phyloP scores from a whole-genome alignment of 2,329 filamentous ascomycete genomes.

The Pseudopyrenochaeta lycopersici region DNA sequence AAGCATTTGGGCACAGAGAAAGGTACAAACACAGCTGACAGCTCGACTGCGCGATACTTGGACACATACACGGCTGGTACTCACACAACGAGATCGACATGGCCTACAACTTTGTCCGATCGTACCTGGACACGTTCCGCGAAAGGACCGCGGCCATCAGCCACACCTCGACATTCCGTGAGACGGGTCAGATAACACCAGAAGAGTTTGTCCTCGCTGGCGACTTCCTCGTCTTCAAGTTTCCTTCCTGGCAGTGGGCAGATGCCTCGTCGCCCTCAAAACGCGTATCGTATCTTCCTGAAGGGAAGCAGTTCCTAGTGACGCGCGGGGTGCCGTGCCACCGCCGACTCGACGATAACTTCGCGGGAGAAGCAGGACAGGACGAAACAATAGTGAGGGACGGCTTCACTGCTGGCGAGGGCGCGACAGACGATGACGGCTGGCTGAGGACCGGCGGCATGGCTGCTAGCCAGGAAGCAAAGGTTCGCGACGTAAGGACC shows the following conservation, averaged over 20 bases:
- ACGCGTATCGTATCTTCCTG: constrained; percentile 81
- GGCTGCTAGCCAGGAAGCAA: constrained; percentile 76
- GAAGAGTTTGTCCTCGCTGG: constrained; percentile 96
- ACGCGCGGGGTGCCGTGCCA: constrained; percentile 95
- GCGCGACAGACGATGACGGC: constrained; percentile 75
- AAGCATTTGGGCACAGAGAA: neutral
- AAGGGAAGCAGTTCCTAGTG: constrained; percentile 93
- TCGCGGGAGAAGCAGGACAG: constrained; percentile 84
- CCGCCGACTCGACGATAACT: constrained; percentile 89
- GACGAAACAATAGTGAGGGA: constrained; percentile 88
- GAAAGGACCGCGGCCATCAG: constrained; percentile 90
- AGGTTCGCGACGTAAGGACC: constrained; percentile 82
- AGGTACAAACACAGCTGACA: constrained; percentile 3
- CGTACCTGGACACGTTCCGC: constrained; percentile 88
- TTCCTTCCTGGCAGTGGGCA: constrained; percentile 97
- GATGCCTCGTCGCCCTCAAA: constrained; percentile 84
- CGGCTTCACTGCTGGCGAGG: constrained; percentile 66
- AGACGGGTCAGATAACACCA: constrained; percentile 93
- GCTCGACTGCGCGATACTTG: constrained; percentile 1
- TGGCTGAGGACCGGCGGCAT: constrained; percentile 90
- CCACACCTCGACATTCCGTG: constrained; percentile 91
- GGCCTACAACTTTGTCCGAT: constrained; percentile 82
- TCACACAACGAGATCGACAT: constrained; percentile 57
- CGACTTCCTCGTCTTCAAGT: constrained; percentile 98
- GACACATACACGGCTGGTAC: neutral